Percentiles rank a stretch among this genome's conserved stretches.
Conservation (phyloP, 1,284 basidiomycete genomes). For the Papiliotrema flavescens region DNA sequence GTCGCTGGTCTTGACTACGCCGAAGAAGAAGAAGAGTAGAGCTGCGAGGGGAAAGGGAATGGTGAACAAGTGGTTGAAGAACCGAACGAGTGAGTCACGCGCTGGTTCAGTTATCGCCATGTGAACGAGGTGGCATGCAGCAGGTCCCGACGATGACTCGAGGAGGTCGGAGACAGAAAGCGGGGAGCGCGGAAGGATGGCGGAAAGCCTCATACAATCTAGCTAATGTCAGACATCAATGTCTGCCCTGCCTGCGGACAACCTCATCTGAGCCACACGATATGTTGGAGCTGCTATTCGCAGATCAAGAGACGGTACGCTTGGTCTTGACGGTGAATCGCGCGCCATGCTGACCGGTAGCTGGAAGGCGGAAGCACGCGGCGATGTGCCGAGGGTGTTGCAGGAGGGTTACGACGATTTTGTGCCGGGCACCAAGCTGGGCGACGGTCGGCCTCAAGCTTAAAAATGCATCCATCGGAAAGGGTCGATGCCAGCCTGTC, state of each 20-base stretch:
- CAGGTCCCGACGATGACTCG: background rate
- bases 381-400: background rate
- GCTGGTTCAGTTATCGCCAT: background rate
- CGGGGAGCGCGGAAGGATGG: too few species aligned
- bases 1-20: conserved; percentile 83
- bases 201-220: too few species aligned
- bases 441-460: background rate
- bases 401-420: background rate
- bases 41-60: conserved; percentile 91
- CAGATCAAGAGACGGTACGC: conserved; percentile 60
- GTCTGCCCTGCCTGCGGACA: conserved; percentile 87
- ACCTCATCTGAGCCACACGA: conserved; percentile 82
- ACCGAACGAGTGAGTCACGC: conserved; percentile 77
- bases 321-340: background rate
- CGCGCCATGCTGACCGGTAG: conserved; percentile 49
- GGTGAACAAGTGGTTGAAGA: conserved; percentile 91
- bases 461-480: too few species aligned
- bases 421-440: background rate
- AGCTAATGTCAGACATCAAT: conserved; percentile 66
- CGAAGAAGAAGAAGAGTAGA: conserved; percentile 92
- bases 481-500: too few species aligned
- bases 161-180: background rate
- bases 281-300: conserved; percentile 81
- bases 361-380: conserved; percentile 36
- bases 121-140: too few species aligned